phyloP scores from a whole-genome alignment of 1,284 basidiomycete species.

The Leccinum fallax region DNA sequence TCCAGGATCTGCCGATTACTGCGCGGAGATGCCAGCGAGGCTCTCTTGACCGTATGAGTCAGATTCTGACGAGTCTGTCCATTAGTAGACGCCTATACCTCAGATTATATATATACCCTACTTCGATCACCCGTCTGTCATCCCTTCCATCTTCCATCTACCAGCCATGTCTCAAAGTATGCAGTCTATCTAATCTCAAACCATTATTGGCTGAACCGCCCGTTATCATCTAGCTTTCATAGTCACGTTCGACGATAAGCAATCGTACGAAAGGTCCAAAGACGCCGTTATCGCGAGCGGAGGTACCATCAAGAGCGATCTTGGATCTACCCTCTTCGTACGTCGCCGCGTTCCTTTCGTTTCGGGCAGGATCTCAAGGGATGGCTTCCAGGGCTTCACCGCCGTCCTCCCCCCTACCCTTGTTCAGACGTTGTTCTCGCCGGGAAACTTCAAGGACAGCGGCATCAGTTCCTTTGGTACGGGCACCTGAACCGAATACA shows the following conservation, averaged over 20 bases:
- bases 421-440: neutral
- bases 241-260: constrained; percentile 12
- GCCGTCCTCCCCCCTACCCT: constrained; percentile 15
- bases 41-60: too few relatives aligned
- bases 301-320: constrained; percentile 22
- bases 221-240: constrained; percentile 13
- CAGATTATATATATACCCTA: neutral
- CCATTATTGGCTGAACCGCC: neutral
- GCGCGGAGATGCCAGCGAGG: too few relatives aligned
- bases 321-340: constrained; percentile 6
- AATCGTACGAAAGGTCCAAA: constrained; percentile 24
- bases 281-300: neutral
- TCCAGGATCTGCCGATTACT: too few relatives aligned
- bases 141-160: neutral
- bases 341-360: neutral
- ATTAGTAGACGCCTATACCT: too few relatives aligned
- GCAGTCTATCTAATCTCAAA: neutral
- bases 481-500: neutral
- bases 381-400: constrained; percentile 15
- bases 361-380: neutral
- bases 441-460: neutral
- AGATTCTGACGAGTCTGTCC: too few relatives aligned
- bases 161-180: constrained; percentile 15
- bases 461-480: constrained; percentile 23
- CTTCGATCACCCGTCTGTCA: neutral